Evolutionary conservation across 768 basidiomycete genomes (phyloP).

Genomic region (Favolaschia claudopus): DNA sequence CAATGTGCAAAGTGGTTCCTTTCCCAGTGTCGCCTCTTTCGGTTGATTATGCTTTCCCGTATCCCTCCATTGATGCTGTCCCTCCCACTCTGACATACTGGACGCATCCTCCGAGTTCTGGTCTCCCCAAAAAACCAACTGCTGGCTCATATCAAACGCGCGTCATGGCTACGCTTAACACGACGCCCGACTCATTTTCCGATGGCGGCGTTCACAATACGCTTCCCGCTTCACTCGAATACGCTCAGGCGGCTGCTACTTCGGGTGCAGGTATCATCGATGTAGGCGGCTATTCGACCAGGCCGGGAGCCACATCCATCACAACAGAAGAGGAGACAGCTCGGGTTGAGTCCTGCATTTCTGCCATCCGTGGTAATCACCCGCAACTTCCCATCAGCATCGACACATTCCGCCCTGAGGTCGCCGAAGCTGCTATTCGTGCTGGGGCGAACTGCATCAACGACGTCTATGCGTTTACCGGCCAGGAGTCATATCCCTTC

Average conservation of each 20-base stretch:
- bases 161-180: slow-evolving; percentile 93
- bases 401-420: slow-evolving; percentile 88
- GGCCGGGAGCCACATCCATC: slow-evolving; percentile 79
- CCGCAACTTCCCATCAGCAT: slow-evolving; percentile 69
- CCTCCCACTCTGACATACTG: slow-evolving; percentile 61
- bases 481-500: slow-evolving; percentile 54
- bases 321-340: slow-evolving; percentile 70
- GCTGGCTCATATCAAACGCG: slow-evolving; percentile 53
- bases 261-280: slow-evolving; percentile 84
- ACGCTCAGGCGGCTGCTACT: slow-evolving; percentile 54
- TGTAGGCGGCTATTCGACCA: slow-evolving; percentile 93
- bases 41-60: slow-evolving; percentile 24
- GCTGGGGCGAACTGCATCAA: slow-evolving; percentile 95
- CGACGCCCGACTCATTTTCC: slow-evolving; percentile 96
- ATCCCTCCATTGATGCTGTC: slow-evolving; percentile 39
- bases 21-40: slow-evolving; percentile 66
- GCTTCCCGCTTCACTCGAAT: slow-evolving; percentile 60
- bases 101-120: slow-evolving; percentile 45
- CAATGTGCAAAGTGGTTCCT: slow-evolving; percentile 78
- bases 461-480: slow-evolving; percentile 86
- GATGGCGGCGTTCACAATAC: slow-evolving; percentile 74
- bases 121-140: slow-evolving; percentile 8
- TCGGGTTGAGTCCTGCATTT: slow-evolving; percentile 77
- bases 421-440: slow-evolving; percentile 74
- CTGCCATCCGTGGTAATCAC: slow-evolving; percentile 54